Base-by-base conservation (phyloP, 2,329 filamentous ascomycete genomes). In the Lachnellula cervina region DNA sequence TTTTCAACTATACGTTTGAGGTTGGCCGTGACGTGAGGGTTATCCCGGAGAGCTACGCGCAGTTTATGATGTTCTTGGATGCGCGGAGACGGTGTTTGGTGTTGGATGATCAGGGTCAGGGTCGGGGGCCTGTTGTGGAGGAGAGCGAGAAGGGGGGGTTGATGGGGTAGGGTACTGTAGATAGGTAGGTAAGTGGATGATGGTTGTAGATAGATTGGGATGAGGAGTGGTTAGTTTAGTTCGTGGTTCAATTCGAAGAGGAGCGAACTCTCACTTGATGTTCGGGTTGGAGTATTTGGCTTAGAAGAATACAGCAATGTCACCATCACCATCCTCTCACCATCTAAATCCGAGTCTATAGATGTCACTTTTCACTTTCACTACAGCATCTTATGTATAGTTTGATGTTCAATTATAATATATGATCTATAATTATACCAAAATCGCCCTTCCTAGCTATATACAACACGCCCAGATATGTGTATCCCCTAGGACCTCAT, bases 1-100 rank as follows among this genome's bases (percentile, higher is more conserved):
- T 84, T 60, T 89, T 89, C 71, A 87, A 88, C 64, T 89, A 89
- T 65, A 88, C 86, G 0, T 89, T 89, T 67, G 76, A 79, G 52
- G 83, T 88, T 2, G 80, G 84, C 54, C 81, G 77, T 64, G 80
- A 86, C 62, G 76, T 88, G 46, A 79, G 82, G 64, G 81, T 89
- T 19, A 82, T 88, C 74, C 86, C 86, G 4, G 64, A 69, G 60
- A 68, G 65, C 1, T 74, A 74, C 61, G 64, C 61, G 4, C 63
- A 74, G 60, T 71, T 71, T 57, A 70, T 73, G 62, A 65, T 69
- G 55, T 74, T 67, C 58, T 62, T 73, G 35, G 72, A 73, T 66
- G 72, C 71, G 17, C 66, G 70, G 52, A 68, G 71, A 45, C 64
- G 71, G 48, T 62, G 56, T 51, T 34, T 54, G 23, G 34, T 51